These are phyloP conservation scores for Fusarium sp. DNA, from an alignment of 2,329 filamentous ascomycete genomes.

Conservation along the genomic window DNA sequence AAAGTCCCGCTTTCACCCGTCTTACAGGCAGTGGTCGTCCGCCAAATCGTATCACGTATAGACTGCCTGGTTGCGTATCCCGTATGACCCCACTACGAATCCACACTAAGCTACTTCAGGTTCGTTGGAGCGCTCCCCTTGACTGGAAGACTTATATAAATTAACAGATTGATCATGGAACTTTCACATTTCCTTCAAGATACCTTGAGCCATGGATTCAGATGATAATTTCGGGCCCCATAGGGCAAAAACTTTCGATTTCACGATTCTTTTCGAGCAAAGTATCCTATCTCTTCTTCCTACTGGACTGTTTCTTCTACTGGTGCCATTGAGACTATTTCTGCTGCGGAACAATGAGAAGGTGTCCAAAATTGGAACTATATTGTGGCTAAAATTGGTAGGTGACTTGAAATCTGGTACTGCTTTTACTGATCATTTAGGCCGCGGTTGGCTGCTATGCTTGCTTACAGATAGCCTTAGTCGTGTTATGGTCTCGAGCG, in stretches of 20 bases:
- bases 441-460: constrained; percentile 12
- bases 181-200: neutral
- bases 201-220: neutral
- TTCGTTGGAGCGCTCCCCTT: constrained; percentile 20
- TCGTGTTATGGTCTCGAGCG: constrained; percentile 44
- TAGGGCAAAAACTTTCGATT: constrained; percentile 44
- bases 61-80: neutral
- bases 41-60: neutral
- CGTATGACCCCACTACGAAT: constrained; percentile 16
- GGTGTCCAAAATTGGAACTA: neutral
- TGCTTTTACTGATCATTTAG: constrained; percentile 13
- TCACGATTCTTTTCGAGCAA: constrained; percentile 48
- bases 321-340: constrained; percentile 33
- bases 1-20: neutral
- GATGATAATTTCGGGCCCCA: constrained; percentile 44
- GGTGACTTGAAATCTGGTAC: accelerated
- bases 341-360: constrained; percentile 18
- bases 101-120: neutral
- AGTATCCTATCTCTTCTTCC: constrained; percentile 47
- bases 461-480: constrained; percentile 41
- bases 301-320: constrained; percentile 40
- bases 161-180: neutral
- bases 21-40: neutral
- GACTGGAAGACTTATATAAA: neutral
- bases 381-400: constrained; percentile 44